Evolutionary conservation across 192 early-diverging fungal genomes (phyloP), one percentile per base, ranked within the genome.

Genomic region (Coemansia reversa): DNA sequence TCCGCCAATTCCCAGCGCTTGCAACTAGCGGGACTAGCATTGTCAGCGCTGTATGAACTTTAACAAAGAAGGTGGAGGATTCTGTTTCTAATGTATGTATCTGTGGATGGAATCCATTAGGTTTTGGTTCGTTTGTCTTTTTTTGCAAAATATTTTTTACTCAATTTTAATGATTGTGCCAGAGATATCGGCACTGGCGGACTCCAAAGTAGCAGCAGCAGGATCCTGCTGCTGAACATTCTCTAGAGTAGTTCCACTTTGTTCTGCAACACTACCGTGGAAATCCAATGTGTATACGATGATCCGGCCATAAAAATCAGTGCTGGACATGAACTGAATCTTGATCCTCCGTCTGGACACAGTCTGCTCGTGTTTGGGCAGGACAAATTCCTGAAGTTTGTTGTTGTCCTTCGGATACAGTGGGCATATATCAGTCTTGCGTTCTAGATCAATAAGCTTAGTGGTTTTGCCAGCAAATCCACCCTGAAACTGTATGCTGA

Each of bases 251-350:
- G 35, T 39, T 39, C 12, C 32, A 23, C 32, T 24, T 7, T 58
- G 20, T 22, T 48, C 66, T 0, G 68, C 70, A 2, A 70, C 56
- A 6, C 51, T 55, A 14, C 91, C 91, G 24, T 84, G 8, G 52
- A 93, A 68, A 54, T 90, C 86, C 33, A 95, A 71, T 48, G 84
- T 71, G 76, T 95, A 95, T 9, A 95, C 70, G 28, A 88, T 86
- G 30, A 93, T 86, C 47, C 93, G 79, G 22, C 93, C 93, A 74
- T 89, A 93, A 79, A 95, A 93, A 66, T 95, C 93, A 1, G 92
- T 89, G 72, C 90, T 89, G 24, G 75, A 74, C 49, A 81, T 23
- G 6, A 94, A 64, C 16, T 61, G 70, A 25, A 94, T 79, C 61
- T 88, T 88, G 33, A 91, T 55, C 51, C 70, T 58, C 22, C 69